phyloP scores from a whole-genome alignment of 2,329 filamentous ascomycete species.

The Nectriaceae sp. region DNA sequence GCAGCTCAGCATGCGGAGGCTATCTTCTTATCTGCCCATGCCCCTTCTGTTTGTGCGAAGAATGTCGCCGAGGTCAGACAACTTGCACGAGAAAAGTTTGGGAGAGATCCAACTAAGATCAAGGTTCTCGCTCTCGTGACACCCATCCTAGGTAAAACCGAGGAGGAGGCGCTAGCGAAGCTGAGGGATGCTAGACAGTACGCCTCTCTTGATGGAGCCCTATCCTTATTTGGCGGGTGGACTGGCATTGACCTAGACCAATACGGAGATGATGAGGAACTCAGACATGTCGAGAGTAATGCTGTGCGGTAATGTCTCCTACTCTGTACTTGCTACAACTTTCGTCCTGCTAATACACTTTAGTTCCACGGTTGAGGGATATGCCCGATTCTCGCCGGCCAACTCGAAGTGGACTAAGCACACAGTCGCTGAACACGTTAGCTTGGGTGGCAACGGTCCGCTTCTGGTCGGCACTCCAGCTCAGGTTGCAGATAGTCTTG shows the following conservation, averaged over 20 bases:
- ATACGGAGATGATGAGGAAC: conserved; percentile 66
- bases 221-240: conserved; percentile 75
- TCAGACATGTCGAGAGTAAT: conserved; percentile 63
- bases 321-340: background rate
- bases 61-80: conserved; percentile 64
- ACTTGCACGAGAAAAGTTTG: conserved; percentile 52
- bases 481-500: conserved; percentile 67
- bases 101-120: conserved; percentile 60
- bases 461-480: conserved; percentile 64
- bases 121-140: conserved; percentile 70
- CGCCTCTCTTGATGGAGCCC: conserved; percentile 62
- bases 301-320: conserved; percentile 47
- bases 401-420: conserved; percentile 72
- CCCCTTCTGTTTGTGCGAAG: conserved; percentile 60
- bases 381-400: conserved; percentile 57
- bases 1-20: conserved; percentile 71
- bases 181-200: conserved; percentile 62
- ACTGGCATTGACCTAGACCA: conserved; percentile 59
- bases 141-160: conserved; percentile 64
- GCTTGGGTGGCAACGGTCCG: conserved; percentile 67
- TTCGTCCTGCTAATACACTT: background rate
- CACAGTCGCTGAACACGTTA: conserved; percentile 68
- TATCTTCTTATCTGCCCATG: conserved; percentile 69
- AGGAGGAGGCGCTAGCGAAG: conserved; percentile 67
- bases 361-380: conserved; percentile 56